Evolutionary conservation across 208 protist species (phyloP), one percentile per base, ranked within the genome.

Genomic region (Herpetomonas samuelpessoai): DNA sequence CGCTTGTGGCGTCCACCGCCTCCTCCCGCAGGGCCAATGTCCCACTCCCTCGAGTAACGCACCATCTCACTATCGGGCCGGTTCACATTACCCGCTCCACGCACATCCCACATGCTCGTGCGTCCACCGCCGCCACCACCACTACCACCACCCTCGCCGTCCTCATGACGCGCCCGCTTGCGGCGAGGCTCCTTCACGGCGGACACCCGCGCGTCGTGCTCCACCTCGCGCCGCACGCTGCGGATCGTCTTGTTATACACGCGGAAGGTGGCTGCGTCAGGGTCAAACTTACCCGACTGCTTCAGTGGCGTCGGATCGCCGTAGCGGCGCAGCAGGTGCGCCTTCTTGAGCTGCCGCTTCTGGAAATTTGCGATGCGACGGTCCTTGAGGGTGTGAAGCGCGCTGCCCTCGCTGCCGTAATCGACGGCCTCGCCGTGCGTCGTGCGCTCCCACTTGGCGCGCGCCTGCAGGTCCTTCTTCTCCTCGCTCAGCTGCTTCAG

Each of bases 181-280:
- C 76, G 50, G 26, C 78, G 72, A 12, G 81, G 78, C 62, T 76
- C 73, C 31, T 79, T 74, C 35, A 94, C 88, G 25, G 69, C 71
- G 0, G 55, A 22, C n/a, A 83, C 66, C 25, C 74, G 65, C 41
- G 73, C 79, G 62, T 91, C 88, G 29, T 85, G 79, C 48, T 61
- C 66, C 27, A 90, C 83, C 63, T 87, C 83, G 12, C 88, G 81
- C 58, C 82, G 67, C 53, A 94, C 88, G 39, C 79, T 79, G 19
- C 88, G 88, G 26, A 87, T 86, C 4, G 88, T 94, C 68, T 92
- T 91, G 54, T 88, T 85, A 60, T 87, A 94, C 19, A 94, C 84
- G 38, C 67, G 70, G 35, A 94, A 68, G 1, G 82, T 91, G 3
- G 78, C 83, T 22, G 71, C 77, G 25, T 71, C 54, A 25, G 76